Percentiles rank a stretch among this genome's conserved stretches.
phyloP scores from a whole-genome alignment of 2,329 filamentous ascomycete species.

The Aspergillus pseudoterreus region DNA sequence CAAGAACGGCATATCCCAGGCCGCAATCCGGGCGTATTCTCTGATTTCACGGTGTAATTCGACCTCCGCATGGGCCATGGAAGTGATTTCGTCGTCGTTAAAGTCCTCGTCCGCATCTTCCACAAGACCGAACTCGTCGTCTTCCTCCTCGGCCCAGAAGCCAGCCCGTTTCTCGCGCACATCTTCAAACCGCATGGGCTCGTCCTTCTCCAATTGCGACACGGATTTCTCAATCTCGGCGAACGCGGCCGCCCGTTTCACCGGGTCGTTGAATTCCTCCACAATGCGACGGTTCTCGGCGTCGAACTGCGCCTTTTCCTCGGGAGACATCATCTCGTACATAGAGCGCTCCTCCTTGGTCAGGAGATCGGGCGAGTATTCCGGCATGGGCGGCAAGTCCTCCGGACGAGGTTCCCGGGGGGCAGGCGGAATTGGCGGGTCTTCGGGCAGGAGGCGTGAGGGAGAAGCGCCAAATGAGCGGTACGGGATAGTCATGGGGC shows the following conservation, averaged over 20 bases:
- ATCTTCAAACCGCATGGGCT: constrained; percentile 28
- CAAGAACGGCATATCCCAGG: constrained; percentile 94
- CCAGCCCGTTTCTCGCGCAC: constrained; percentile 23
- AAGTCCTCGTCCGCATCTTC: constrained; percentile 54
- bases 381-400: constrained; percentile 27
- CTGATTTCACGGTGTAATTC: constrained; percentile 84
- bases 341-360: constrained; percentile 32
- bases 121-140: constrained; percentile 41
- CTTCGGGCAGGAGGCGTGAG: constrained; percentile 30
- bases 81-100: constrained; percentile 78
- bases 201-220: constrained; percentile 28
- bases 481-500: constrained; percentile 18
- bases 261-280: constrained; percentile 35
- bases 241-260: constrained; percentile 24
- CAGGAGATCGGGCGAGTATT: constrained; percentile 35
- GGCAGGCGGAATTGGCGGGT: constrained; percentile 27
- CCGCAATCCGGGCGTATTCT: constrained; percentile 79
- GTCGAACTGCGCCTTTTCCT: constrained; percentile 35
- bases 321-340: constrained; percentile 37
- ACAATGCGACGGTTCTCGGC: constrained; percentile 33
- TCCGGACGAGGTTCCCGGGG: constrained; percentile 26
- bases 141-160: constrained; percentile 44
- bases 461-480: constrained; percentile 36
- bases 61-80: constrained; percentile 78
- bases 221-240: constrained; percentile 31